Percentiles rank a stretch among this genome's conserved stretches.
phyloP scores from a whole-genome alignment of 768 basidiomycete genomes.

The Boletus vinaceobasis region DNA sequence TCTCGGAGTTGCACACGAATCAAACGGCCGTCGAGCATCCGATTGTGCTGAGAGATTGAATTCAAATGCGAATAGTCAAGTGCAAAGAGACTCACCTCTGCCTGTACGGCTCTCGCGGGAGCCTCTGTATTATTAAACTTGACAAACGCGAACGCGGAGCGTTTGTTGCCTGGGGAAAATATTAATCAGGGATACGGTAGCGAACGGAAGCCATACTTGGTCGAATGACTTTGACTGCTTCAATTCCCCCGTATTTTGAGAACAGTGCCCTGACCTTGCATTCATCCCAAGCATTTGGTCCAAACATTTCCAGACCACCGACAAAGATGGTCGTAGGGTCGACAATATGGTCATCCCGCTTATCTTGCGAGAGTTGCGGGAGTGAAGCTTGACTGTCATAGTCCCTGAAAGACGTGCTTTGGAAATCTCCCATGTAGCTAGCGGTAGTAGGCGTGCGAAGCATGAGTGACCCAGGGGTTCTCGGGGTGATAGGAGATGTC shows the following conservation, averaged over 20 bases:
- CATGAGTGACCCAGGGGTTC: conserved; percentile 45
- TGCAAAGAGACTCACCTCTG: conserved; percentile 46
- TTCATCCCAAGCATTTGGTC: conserved; percentile 67
- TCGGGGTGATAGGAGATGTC: conserved; percentile 49
- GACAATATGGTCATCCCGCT: conserved; percentile 38
- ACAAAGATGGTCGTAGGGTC: conserved; percentile 75
- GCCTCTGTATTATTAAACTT: conserved; percentile 62
- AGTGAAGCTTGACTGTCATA: conserved; percentile 21
- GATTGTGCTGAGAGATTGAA: conserved; percentile 57
- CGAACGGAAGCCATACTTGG: conserved; percentile 48
- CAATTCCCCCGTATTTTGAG: conserved; percentile 59
- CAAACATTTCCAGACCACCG: conserved; percentile 67
- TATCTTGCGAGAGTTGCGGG: conserved; percentile 21
- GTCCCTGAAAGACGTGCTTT: conserved; percentile 25
- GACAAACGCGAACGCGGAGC: conserved; percentile 76
- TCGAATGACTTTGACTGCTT: conserved; percentile 60
- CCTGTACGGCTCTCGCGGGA: conserved; percentile 61
- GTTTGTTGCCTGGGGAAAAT: conserved; percentile 47
- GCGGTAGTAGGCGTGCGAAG: conserved; percentile 47
- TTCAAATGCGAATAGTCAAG: conserved; percentile 1
- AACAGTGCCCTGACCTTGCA: conserved; percentile 57
- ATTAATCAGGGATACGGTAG: neutral
- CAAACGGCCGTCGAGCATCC: conserved; percentile 61
- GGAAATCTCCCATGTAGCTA: conserved; percentile 35
- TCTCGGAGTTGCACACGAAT: conserved; percentile 77